phyloP scores from a whole-genome alignment of 345 rosid genomes.

The Eucalyptus curtisii region DNA sequence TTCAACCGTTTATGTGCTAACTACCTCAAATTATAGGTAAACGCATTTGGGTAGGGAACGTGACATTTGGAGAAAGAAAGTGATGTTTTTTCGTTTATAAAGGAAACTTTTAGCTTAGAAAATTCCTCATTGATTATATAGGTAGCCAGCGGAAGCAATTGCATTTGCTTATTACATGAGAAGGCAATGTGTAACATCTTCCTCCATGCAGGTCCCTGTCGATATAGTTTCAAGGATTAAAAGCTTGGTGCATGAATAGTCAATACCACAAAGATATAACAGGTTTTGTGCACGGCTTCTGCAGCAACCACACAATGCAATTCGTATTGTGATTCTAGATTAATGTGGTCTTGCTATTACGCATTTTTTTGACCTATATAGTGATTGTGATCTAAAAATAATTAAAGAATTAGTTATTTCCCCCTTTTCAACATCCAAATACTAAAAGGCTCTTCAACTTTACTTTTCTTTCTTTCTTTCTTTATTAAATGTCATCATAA shows the following conservation, averaged over 20 bases:
- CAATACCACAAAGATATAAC: background rate
- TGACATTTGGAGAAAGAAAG: background rate
- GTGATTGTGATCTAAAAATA: background rate
- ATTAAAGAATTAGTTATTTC: background rate
- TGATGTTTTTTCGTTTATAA: background rate
- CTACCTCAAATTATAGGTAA: background rate
- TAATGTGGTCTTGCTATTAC: slow-evolving; percentile 1
- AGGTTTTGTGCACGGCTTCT: background rate
- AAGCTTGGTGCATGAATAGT: background rate
- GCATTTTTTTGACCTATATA: background rate
- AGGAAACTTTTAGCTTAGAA: background rate
- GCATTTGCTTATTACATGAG: background rate
- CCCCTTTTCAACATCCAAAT: background rate
- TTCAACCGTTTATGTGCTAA: background rate
- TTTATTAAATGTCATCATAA: no score
- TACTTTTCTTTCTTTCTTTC: no score
- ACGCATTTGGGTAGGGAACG: background rate
- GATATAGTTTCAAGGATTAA: background rate
- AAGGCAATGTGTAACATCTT: background rate
- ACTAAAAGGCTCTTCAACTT: no score
- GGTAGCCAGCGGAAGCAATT: no score
- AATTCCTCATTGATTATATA: background rate
- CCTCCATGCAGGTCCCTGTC: background rate
- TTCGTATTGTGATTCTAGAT: background rate
- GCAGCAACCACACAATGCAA: background rate